phyloP scores from a whole-genome alignment of 371 early-diverging fungal genomes.

The Apophysomyces sp. region DNA sequence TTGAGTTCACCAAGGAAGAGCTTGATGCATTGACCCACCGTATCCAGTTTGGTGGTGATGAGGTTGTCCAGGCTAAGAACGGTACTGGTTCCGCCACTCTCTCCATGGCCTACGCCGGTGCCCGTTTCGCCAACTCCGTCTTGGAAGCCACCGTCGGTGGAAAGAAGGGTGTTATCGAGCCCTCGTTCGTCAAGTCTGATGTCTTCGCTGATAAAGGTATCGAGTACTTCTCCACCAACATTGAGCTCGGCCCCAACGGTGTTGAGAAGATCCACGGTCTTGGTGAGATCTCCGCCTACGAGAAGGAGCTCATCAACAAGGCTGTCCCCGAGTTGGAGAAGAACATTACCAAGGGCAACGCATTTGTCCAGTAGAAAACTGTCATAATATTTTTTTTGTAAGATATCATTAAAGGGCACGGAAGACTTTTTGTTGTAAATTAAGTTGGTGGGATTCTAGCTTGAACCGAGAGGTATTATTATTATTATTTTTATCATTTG shows the following conservation, averaged over 20 bases:
- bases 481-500: no score
- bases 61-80: conserved; percentile 99
- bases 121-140: conserved; percentile 92
- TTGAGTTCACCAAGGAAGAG: conserved; percentile 88
- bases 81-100: conserved; percentile 98
- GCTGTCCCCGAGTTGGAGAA: conserved; percentile 92
- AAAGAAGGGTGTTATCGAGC: conserved; percentile 90
- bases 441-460: neutral
- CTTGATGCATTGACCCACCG: conserved; percentile 92
- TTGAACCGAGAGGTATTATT: no score
- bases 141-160: conserved; percentile 86
- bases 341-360: conserved; percentile 88
- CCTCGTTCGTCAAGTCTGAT: conserved; percentile 90
- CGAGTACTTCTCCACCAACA: conserved; percentile 95
- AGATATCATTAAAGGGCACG: conserved; percentile 4
- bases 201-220: conserved; percentile 65
- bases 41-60: conserved; percentile 99
- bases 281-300: conserved; percentile 84
- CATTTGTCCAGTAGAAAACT: conserved; percentile 53
- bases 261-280: conserved; percentile 91
- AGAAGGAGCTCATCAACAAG: conserved; percentile 85
- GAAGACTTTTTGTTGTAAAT: neutral
- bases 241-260: conserved; percentile 94
- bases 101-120: conserved; percentile 98
- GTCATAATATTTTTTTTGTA: neutral